Evolutionary conservation across 352 stramenopile genomes (phyloP), one percentile per base, ranked within the genome.

Genomic region (Globisporangium heterothallicum): DNA sequence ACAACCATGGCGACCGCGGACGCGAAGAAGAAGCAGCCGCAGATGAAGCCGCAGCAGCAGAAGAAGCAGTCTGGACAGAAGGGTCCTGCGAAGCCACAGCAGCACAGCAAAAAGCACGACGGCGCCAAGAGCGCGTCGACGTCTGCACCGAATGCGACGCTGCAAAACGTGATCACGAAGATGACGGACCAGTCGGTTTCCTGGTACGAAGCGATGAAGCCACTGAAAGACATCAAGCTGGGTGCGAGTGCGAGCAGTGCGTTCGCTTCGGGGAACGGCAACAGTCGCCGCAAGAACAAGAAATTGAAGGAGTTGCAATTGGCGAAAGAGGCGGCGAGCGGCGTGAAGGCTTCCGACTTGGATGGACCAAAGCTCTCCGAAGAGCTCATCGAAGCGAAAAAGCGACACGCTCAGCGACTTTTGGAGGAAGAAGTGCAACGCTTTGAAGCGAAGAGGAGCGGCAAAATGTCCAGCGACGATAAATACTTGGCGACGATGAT

Each of bases 401-500:
- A 88, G 64, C 74, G 77, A 44, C 59, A 74, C 19, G 78, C 77
- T 21, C 73, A 92, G 57, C 49, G 61, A 34, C 63, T 88, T 22
- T 50, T 88, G 32, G 78, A 89, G 45, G 41, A 60, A 16, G 74
- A 88, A 45, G 72, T 92, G 42, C 45, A 64, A 40, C 78, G 69
- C 38, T 74, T 73, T 50, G 81, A 92, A 40, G 49, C 56, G 25
- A 81, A 86, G 42, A 83, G 81, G 53, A 78, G 71, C 55, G 56
- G 64, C 52, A 86, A 85, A 49, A 64, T 92, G 55, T 90, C 78
- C 42, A 93, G 80, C 60, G 79, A 91, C 47, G 83, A 91, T 63
- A 93, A 91, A 63, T 92, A 92, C 60, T 59, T 93, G 40, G 70
- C 76, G 35, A 91, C 78, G 10, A 92, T 96, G 71, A 89, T 95